These are phyloP conservation scores for Barnettozyma wickerhamii DNA, from an alignment of 805 yeast genomes.

Conservation along the genomic window DNA sequence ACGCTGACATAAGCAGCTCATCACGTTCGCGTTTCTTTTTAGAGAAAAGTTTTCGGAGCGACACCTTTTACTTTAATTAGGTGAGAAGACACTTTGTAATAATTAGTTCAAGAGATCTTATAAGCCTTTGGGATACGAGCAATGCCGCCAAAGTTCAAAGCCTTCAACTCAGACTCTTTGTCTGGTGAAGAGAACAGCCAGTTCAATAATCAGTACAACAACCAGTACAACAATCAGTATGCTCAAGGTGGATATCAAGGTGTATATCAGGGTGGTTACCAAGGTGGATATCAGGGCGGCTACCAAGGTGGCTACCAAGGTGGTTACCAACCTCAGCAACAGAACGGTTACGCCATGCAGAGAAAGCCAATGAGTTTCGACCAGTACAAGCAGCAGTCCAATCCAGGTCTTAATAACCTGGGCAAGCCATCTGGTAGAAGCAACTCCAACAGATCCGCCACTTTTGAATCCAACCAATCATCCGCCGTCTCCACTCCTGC, in stretches of 20 bases:
- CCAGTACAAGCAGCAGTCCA: constrained; percentile 20
- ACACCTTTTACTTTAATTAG: too few species aligned
- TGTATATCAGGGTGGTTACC: constrained; percentile 8
- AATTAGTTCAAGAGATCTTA: too few species aligned
- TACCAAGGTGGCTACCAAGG: constrained; percentile 5
- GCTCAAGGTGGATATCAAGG: constrained; percentile 3
- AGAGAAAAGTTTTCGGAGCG: too few species aligned
- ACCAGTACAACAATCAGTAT: constrained; percentile 6
- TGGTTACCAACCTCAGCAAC: constrained; percentile 7
- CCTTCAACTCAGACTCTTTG: constrained; percentile 28
- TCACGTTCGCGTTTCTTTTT: too few species aligned
- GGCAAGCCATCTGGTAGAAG: constrained; percentile 16
- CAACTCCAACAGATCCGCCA: constrained; percentile 10
- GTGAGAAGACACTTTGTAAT: too few species aligned
- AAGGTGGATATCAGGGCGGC: constrained; percentile 2
- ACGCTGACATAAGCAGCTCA: too few species aligned
- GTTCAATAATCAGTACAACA: constrained; percentile 4
- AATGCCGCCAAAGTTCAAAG: constrained; percentile 40
- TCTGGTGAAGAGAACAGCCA: constrained; percentile 15
- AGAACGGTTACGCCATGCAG: constrained; percentile 14
- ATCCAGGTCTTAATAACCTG: constrained; percentile 9
- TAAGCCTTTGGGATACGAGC: too few species aligned
- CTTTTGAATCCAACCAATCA: constrained; percentile 10
- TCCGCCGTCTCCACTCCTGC: constrained; percentile 23
- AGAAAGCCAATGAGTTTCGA: constrained; percentile 24